Evolutionary conservation across 2,329 filamentous ascomycete species (phyloP).

Genomic region (Talaromyces piceae): DNA sequence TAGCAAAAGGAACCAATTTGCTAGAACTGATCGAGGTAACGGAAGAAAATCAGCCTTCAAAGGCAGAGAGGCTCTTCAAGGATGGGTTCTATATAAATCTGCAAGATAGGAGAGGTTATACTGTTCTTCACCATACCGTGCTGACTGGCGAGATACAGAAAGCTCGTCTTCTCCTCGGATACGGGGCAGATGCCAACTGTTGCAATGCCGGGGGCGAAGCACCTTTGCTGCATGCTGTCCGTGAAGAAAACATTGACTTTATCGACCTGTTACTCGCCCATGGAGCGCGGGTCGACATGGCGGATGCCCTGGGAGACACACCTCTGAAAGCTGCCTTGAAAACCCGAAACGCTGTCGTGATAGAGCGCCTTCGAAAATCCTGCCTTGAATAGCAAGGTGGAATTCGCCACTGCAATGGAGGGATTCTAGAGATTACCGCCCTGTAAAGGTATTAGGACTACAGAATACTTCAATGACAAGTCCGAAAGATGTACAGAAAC

Average conservation of each 20-base stretch:
- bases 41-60: too few relatives aligned
- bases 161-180: background rate
- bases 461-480: too few relatives aligned
- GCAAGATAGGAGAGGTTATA: background rate
- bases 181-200: background rate
- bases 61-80: background rate
- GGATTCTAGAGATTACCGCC: too few relatives aligned
- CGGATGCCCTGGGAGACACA: background rate
- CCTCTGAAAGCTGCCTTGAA: background rate
- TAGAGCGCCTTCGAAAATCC: background rate
- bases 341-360: too few relatives aligned
- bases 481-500: too few relatives aligned
- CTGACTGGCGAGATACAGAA: background rate
- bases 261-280: background rate
- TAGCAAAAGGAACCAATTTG: too few relatives aligned
- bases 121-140: background rate
- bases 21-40: too few relatives aligned
- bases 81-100: background rate
- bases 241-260: background rate
- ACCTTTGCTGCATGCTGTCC: background rate
- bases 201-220: background rate
- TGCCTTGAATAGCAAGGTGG: background rate
- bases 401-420: too few relatives aligned
- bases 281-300: background rate
- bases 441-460: too few relatives aligned